Conservation (phyloP, 306 rosid species). For the Trifolium subterraneum region DNA sequence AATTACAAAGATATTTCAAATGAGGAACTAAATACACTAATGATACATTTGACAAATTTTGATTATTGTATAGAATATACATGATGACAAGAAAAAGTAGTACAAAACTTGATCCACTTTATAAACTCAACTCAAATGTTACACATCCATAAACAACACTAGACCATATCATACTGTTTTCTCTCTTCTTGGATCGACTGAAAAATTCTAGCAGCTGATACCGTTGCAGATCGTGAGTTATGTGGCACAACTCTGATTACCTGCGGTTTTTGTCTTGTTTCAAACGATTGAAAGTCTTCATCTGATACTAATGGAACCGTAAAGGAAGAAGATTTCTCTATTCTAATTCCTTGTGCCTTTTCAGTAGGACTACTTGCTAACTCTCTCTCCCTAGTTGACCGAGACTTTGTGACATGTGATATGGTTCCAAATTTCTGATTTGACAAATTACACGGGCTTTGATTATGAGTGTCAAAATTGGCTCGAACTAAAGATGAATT, state of each 20-base stretch:
- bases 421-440: constrained; percentile 45
- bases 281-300: constrained; percentile 53
- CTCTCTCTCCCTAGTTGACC: constrained; percentile 56
- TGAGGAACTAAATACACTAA: no score
- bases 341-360: constrained; percentile 44
- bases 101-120: background rate
- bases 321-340: constrained; percentile 46
- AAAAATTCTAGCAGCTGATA: constrained; percentile 93
- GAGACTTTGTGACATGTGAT: constrained; percentile 45
- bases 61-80: background rate
- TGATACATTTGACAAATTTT: no score
- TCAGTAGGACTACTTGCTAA: constrained; percentile 61
- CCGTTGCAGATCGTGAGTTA: constrained; percentile 79
- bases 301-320: constrained; percentile 46
- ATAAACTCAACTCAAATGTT: constrained; percentile 20
- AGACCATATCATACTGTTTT: constrained; percentile 55
- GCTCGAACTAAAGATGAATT: constrained; percentile 45
- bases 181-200: constrained; percentile 92
- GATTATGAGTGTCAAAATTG: constrained; percentile 49
- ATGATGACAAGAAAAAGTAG: constrained; percentile 22
- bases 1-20: no score
- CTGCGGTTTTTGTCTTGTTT: constrained; percentile 50
- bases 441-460: constrained; percentile 54
- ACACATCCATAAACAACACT: constrained; percentile 28
- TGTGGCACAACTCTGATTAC: constrained; percentile 94